Evolutionary conservation across 768 basidiomycete genomes (phyloP), one percentile per base, ranked within the genome.

Genomic region (Russula sp.): DNA sequence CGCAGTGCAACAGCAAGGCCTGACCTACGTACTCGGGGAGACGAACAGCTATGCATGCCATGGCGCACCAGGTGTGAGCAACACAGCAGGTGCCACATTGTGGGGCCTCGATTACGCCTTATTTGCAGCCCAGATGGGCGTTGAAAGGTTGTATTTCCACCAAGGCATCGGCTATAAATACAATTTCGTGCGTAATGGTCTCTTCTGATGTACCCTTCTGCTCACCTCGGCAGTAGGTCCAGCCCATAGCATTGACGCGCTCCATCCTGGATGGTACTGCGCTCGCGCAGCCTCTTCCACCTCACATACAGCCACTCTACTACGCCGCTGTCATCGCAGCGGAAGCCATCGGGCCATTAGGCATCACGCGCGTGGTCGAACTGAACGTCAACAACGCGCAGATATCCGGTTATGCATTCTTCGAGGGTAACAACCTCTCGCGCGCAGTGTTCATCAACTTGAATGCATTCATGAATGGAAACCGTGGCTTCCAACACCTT

Each of bases 91-190:
- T 14, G 85, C 86, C 0, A 83, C 84, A 18, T 71, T 89, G 20
- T 89, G 87, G 87, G 76, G 79, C 11, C 73, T 87, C 62, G 86
- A 89, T 70, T 87, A 88, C 71, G 75, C 79, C 2, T 73, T 89
- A 3, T 85, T 79, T 68, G 83, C 84, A 69, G 73, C 82, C 2
- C 80, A 80, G 65, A 71, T 84, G 10, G 83, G 82, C 4, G 80
- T 85, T 32, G 77, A 78, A 34, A 75, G 79, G 55, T 64, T 85
- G 16, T 84, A 80, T 73, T 86, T 86, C 76, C 86, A 89, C 68
- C 77, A 84, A 59, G 87, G 86, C 16, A 75, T 88, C 57, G 87
- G 87, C 0, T 88, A 79, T 74, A 89, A 88, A 73, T 89, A 88
- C 68, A 84, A 82, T 69, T 75, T 87, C 57, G 86, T 84, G 60